A percentile compares a stretch with the other conserved stretches of the same genome.
phyloP scores from a whole-genome alignment of 148 eudicot species.

The Vaccinium darrowii region DNA sequence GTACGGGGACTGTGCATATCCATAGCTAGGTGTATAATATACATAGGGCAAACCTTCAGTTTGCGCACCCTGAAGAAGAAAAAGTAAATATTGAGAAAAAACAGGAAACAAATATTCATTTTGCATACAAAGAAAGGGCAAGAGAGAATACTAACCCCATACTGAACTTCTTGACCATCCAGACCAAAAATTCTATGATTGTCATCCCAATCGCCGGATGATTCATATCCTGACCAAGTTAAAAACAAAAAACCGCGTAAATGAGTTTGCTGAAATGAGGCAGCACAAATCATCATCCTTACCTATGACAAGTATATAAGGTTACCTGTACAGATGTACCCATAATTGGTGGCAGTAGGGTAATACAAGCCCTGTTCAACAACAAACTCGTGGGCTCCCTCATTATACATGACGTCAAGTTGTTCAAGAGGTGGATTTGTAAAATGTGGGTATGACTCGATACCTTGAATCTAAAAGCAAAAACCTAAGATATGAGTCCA shows the following conservation, averaged over 20 bases:
- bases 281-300: not conserved
- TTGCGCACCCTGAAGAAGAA: conserved; percentile 59
- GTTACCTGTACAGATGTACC: conserved; percentile 85
- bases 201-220: conserved; percentile 79
- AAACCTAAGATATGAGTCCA: not conserved
- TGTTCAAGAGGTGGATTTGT: conserved; percentile 40
- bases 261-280: not conserved
- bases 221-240: conserved; percentile 57
- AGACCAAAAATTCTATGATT: conserved; percentile 68
- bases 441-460: conserved; percentile 45
- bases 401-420: conserved; percentile 54
- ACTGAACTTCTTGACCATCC: conserved; percentile 82
- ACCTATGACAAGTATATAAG: not conserved
- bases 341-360: conserved; percentile 73
- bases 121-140: not conserved
- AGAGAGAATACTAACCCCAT: conserved; percentile 43
- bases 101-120: not conserved
- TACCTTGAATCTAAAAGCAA: conserved; percentile 50
- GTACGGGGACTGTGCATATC: conserved; percentile 71
- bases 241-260: not conserved
- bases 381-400: conserved; percentile 61
- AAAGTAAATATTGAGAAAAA: not conserved
- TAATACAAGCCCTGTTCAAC: conserved; percentile 75
- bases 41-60: conserved; percentile 72
- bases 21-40: conserved; percentile 83